These are phyloP conservation scores for Eucalyptus globulus DNA, from an alignment of 345 rosid species.

Conservation along the genomic window DNA sequence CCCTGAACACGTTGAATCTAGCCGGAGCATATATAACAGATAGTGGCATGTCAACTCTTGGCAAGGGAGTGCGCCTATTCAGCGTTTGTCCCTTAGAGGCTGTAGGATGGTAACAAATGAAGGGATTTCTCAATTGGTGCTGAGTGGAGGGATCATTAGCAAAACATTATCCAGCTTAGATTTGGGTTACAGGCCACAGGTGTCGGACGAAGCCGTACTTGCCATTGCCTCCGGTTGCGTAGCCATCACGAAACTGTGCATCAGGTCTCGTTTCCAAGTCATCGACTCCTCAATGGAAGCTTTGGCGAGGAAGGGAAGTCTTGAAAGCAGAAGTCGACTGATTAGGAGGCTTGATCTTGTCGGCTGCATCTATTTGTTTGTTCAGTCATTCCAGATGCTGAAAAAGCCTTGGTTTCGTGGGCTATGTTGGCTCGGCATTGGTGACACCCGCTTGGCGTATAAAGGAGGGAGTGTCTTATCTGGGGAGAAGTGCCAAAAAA, in stretches of 20 bases:
- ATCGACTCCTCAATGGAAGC: slow-evolving; percentile 35
- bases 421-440: slow-evolving; percentile 48
- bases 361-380: slow-evolving; percentile 29
- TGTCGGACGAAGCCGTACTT: slow-evolving; percentile 34
- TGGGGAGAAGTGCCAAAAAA: too few relatives aligned
- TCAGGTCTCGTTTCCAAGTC: slow-evolving; percentile 34
- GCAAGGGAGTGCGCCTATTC: slow-evolving; percentile 33
- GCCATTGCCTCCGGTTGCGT: slow-evolving; percentile 16
- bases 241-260: slow-evolving; percentile 32
- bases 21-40: slow-evolving; percentile 55
- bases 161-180: slow-evolving; percentile 38
- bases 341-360: slow-evolving; percentile 45
- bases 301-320: slow-evolving; percentile 20
- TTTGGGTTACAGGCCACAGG: slow-evolving; percentile 46
- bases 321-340: slow-evolving; percentile 12
- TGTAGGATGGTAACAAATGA: slow-evolving; percentile 54
- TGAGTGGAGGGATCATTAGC: slow-evolving; percentile 26
- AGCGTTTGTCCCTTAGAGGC: slow-evolving; percentile 37
- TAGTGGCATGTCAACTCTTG: slow-evolving; percentile 29
- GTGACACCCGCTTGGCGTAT: slow-evolving; percentile 15
- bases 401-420: slow-evolving; percentile 35
- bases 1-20: slow-evolving; percentile 35
- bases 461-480: slow-evolving; percentile 4
- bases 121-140: slow-evolving; percentile 38
- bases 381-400: slow-evolving; percentile 16